These are phyloP conservation scores for Botrytis porri DNA, from an alignment of 2,329 filamentous ascomycete genomes.

Conservation along the genomic window DNA sequence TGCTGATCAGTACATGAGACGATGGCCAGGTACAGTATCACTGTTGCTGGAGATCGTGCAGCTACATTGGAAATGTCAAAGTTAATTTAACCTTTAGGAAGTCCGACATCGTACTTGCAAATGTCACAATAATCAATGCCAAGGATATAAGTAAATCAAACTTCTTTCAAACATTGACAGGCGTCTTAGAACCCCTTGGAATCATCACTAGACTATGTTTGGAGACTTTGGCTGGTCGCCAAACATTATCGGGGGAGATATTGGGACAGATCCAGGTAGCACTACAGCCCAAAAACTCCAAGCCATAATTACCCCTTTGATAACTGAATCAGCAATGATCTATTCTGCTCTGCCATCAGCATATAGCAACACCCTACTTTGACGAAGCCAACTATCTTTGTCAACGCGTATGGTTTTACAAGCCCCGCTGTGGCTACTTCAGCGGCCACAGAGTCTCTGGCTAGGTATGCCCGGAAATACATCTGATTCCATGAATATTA, in stretches of 20 bases:
- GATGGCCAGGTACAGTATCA: not conserved
- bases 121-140: slow-evolving; percentile 48
- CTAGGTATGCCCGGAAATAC: not conserved
- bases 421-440: not conserved
- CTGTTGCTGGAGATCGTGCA: slow-evolving; percentile 24
- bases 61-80: slow-evolving; percentile 25
- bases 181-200: slow-evolving; percentile 45
- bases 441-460: not conserved
- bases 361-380: not conserved
- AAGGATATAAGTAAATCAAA: slow-evolving; percentile 45
- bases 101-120: slow-evolving; percentile 40
- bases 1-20: slow-evolving; percentile 2
- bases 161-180: slow-evolving; percentile 52
- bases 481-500: slow-evolving; percentile 8
- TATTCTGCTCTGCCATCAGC: not conserved
- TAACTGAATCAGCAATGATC: slow-evolving; percentile 4
- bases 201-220: slow-evolving; percentile 49
- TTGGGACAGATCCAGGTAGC: not conserved
- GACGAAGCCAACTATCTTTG: not conserved
- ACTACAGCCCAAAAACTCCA: not conserved
- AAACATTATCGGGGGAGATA: slow-evolving; percentile 22
- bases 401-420: not conserved
- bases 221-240: slow-evolving; percentile 36
- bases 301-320: slow-evolving; percentile 1
- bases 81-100: not conserved